phyloP scores from a whole-genome alignment of 768 basidiomycete species.

The Amanita muscaria region DNA sequence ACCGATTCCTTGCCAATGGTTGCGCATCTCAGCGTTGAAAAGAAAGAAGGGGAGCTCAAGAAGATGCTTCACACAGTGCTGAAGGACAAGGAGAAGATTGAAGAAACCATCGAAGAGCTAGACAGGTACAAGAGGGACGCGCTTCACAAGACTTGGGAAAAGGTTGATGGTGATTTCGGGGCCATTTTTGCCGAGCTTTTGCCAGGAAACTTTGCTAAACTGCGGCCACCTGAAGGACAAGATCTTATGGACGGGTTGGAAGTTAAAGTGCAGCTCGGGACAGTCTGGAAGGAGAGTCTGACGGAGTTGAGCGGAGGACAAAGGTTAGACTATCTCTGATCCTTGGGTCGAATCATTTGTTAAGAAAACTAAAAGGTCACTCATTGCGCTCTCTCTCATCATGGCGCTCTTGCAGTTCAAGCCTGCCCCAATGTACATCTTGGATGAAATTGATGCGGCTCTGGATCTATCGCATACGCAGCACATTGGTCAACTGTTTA shows the following conservation, averaged over 20 bases:
- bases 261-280: constrained; percentile 92
- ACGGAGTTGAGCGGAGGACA: constrained; percentile 98
- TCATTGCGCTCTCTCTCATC: constrained; percentile 96
- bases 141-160: constrained; percentile 90
- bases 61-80: constrained; percentile 85
- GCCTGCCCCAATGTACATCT: constrained; percentile 95
- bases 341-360: not conserved
- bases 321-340: constrained; percentile 47
- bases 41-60: constrained; percentile 77
- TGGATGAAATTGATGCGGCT: constrained; percentile 98
- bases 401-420: constrained; percentile 99
- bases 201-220: constrained; percentile 93
- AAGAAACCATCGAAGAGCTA: constrained; percentile 85
- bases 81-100: constrained; percentile 92
- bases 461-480: constrained; percentile 92
- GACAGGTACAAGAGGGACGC: constrained; percentile 94
- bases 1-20: not conserved
- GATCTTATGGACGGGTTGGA: constrained; percentile 94
- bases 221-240: constrained; percentile 88
- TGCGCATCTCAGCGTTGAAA: constrained; percentile 64
- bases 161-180: constrained; percentile 94
- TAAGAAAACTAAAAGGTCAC: constrained; percentile 1
- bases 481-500: constrained; percentile 97
- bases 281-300: constrained; percentile 95
- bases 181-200: constrained; percentile 91